Evolutionary conservation across 345 rosid species (phyloP).

Genomic region (Odontarrhena argentea): DNA sequence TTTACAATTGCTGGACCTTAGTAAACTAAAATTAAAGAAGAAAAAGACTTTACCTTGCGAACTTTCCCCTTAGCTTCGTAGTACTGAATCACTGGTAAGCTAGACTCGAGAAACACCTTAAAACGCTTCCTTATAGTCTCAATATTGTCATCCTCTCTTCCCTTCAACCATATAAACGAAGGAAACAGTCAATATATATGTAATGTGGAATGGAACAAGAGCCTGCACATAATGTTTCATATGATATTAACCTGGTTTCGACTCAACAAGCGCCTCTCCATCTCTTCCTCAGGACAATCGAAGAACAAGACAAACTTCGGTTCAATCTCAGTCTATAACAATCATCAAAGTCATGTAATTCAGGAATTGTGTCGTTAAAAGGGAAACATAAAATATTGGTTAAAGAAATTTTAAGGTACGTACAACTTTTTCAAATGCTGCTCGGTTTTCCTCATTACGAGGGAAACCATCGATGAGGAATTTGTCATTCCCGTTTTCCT

Average conservation of each 20-base stretch:
- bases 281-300: constrained; percentile 58
- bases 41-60: constrained; percentile 49
- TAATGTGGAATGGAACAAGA: constrained; percentile 4
- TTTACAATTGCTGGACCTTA: neutral
- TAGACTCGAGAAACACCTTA: constrained; percentile 66
- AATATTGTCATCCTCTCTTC: constrained; percentile 80
- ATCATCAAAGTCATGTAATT: neutral
- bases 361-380: neutral
- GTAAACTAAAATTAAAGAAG: neutral
- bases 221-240: neutral
- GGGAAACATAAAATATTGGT: neutral
- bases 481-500: constrained; percentile 58
- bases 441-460: constrained; percentile 85
- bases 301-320: constrained; percentile 56
- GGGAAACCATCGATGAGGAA: constrained; percentile 91
- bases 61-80: constrained; percentile 65
- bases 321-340: constrained; percentile 51
- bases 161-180: constrained; percentile 46
- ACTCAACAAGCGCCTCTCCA: constrained; percentile 66
- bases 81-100: constrained; percentile 67
- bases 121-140: constrained; percentile 77
- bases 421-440: constrained; percentile 77
- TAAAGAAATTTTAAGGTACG: constrained; percentile 28
- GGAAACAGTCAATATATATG: constrained; percentile 8
- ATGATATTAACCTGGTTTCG: constrained; percentile 68